A percentile compares a stretch with the other conserved stretches of the same genome.
phyloP scores from a whole-genome alignment of 805 yeast genomes.

The Zygosaccharomyces siamensis region DNA sequence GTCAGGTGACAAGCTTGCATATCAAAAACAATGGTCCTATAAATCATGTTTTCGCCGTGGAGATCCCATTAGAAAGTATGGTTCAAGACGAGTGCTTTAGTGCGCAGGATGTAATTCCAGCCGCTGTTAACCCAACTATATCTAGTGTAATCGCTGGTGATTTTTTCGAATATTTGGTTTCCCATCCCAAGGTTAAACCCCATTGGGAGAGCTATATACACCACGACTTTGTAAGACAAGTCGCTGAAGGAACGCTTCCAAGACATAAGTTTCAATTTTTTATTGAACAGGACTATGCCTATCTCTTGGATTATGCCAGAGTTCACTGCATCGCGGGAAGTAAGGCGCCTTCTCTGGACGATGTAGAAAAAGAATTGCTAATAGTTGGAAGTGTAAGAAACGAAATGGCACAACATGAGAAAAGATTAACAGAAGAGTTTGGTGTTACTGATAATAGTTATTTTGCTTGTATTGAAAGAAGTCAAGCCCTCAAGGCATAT shows the following conservation, averaged over 20 bases:
- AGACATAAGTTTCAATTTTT: conserved; percentile 49
- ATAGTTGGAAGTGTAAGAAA: conserved; percentile 47
- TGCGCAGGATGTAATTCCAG: conserved; percentile 21
- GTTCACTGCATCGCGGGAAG: conserved; percentile 61
- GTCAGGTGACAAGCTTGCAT: conserved; percentile 23
- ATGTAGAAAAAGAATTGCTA: conserved; percentile 46
- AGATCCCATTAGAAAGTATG: conserved; percentile 35
- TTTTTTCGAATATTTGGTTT: conserved; percentile 47
- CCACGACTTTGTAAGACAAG: conserved; percentile 55
- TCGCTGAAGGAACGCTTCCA: conserved; percentile 51
- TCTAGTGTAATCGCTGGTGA: conserved; percentile 9
- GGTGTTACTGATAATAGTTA: conserved; percentile 40
- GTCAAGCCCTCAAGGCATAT: conserved; percentile 55
- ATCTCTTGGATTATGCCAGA: conserved; percentile 62
- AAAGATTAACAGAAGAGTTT: conserved; percentile 41
- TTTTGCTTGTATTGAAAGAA: conserved; percentile 45
- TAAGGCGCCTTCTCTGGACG: conserved; percentile 51
- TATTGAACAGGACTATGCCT: conserved; percentile 58
- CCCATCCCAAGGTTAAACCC: conserved; percentile 51
- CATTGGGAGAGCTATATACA: conserved; percentile 55
- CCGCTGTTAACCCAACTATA: background rate
- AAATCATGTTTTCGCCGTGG: conserved; percentile 52
- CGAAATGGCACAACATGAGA: conserved; percentile 55
- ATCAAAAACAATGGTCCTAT: conserved; percentile 69
- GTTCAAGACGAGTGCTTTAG: conserved; percentile 31